Base-by-base conservation (phyloP, 179 eudicot genomes). In the Heliamphora pulchella region DNA sequence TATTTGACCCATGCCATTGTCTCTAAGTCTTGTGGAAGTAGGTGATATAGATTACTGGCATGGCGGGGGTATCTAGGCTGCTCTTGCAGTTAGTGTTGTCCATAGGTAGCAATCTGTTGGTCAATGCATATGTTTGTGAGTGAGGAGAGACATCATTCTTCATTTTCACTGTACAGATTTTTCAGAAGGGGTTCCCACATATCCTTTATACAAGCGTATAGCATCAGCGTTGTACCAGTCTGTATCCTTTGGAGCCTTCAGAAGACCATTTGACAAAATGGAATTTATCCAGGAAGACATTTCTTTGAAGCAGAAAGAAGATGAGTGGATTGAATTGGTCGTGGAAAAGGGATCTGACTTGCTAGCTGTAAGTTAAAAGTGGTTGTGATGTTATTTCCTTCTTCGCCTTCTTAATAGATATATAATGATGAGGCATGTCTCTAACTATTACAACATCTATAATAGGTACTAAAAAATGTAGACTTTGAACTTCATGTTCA, bases 401-500 rank as follows among this genome's bases (percentile, higher is more conserved):
- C 58, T 50, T 57, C 10, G 8, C 73, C 47, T n/a, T 69, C 13
- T n/a, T 62, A 31, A 4, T 72, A n/a, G 58, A 43, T 64, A 61
- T 46, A 39, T 57, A 43, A 4, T 59, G 64, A 43, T 51, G 66
- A 74, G 17, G 14, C 31, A 46, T 5, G 2, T 64, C 31, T 70
- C 64, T 82, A 31, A 82, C 58, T 22, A 8, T 70, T 72, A 53
- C 17, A 48, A 15, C 57, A 3, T 65, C 62, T 66, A 11, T 55
- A 71, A 31, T 79, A 94, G 98, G 82, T 93, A 76, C 79, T 94
- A 84, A 84, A 86, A 81, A 72, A 80, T 63, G 87, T 91, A 71
- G 88, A 89, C 46, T 90, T 88, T 83, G 90, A 93, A 80, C 90
- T 94, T 84, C 91, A 90, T 83, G 97, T 93, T 71, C 98, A 94